These are phyloP conservation scores for Omphalotus guepiniiformis DNA, from an alignment of 768 basidiomycete genomes.

Conservation along the genomic window DNA sequence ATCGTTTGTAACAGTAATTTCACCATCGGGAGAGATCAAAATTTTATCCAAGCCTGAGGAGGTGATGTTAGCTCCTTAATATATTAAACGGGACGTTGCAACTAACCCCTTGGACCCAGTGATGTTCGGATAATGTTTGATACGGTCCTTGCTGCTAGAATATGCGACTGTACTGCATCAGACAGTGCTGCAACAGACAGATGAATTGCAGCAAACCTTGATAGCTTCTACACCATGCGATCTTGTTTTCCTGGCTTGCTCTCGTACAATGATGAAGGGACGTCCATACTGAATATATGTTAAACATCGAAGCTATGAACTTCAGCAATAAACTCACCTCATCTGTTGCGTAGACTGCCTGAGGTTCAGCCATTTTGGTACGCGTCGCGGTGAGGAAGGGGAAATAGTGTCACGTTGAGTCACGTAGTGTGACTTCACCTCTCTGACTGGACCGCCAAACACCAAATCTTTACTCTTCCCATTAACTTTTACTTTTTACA, in stretches of 20 bases:
- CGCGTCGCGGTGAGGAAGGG: conserved; percentile 30
- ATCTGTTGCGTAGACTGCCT: conserved; percentile 84
- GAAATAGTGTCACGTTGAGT: neutral
- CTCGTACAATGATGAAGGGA: conserved; percentile 96
- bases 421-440: no score
- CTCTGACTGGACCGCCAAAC: no score
- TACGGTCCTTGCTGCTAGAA: conserved; percentile 91
- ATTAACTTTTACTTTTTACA: neutral
- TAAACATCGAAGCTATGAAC: neutral
- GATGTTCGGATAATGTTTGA: conserved; percentile 94
- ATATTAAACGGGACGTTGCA: conserved; percentile 9
- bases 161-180: conserved; percentile 65
- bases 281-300: conserved; percentile 67
- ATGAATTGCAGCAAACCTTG: conserved; percentile 51
- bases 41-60: conserved; percentile 87
- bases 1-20: conserved; percentile 99
- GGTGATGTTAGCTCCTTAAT: neutral
- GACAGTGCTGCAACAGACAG: conserved; percentile 3
- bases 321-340: conserved; percentile 45
- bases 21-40: conserved; percentile 92
- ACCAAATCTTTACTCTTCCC: neutral
- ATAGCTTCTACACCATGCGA: conserved; percentile 93
- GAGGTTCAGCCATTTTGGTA: conserved; percentile 36
- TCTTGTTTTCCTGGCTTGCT: conserved; percentile 90
- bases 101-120: conserved; percentile 85